phyloP scores from a whole-genome alignment of 306 rosid species.

The Clitoria ternatea region DNA sequence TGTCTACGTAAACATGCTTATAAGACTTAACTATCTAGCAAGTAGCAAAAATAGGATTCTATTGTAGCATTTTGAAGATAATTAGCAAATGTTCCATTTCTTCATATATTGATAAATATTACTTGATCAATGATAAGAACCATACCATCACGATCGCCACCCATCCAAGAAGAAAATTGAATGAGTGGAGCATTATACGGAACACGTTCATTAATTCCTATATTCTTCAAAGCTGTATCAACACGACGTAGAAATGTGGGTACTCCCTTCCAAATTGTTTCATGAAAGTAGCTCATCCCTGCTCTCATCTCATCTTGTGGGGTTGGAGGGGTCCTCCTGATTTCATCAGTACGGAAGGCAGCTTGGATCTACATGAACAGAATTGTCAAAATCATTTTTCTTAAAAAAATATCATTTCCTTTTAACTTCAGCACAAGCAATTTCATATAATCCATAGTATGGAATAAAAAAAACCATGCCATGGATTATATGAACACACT shows the following conservation, averaged over 20 bases:
- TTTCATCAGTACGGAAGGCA: conserved; percentile 92
- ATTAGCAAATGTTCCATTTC: neutral
- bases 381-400: neutral
- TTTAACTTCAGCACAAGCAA: neutral
- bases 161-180: conserved; percentile 97
- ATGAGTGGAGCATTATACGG: conserved; percentile 86
- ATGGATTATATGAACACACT: too few relatives aligned
- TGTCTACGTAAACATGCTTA: too few relatives aligned
- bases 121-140: conserved; percentile 2
- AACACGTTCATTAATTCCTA: conserved; percentile 71
- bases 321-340: conserved; percentile 80
- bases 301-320: conserved; percentile 98
- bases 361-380: conserved; percentile 70
- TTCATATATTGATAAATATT: neutral
- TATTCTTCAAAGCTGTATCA: conserved; percentile 83
- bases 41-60: neutral
- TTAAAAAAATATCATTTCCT: neutral
- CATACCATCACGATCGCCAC: conserved; percentile 95
- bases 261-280: conserved; percentile 88
- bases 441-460: too few relatives aligned
- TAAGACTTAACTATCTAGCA: too few relatives aligned
- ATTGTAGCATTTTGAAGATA: neutral
- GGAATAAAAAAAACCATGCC: too few relatives aligned
- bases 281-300: conserved; percentile 95
- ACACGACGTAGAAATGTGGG: conserved; percentile 82